Conservation (phyloP, 1,284 basidiomycete genomes). For the Malassezia furfur region DNA sequence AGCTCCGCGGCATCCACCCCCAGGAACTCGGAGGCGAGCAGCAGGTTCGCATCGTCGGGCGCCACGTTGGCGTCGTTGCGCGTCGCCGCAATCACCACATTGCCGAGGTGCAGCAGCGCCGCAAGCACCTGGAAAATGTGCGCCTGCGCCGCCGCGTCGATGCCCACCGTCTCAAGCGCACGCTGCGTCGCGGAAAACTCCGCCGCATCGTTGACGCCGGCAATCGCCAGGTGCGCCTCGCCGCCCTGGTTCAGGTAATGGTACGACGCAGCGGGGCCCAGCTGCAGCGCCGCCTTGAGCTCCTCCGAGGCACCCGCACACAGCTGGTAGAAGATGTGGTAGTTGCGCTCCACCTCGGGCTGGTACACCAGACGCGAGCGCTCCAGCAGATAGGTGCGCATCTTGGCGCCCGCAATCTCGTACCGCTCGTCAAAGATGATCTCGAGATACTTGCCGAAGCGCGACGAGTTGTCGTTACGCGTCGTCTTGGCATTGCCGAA, state of each 20-base stretch:
- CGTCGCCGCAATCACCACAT: conserved; percentile 74
- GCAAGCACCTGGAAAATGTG: conserved; percentile 90
- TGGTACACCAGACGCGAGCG: conserved; percentile 96
- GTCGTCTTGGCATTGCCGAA: conserved; percentile 99
- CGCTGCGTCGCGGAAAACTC: conserved; percentile 89
- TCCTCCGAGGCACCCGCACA: conserved; percentile 89
- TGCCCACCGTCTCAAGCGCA: conserved; percentile 89
- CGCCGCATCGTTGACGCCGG: conserved; percentile 85
- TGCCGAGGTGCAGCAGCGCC: conserved; percentile 87
- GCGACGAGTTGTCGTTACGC: conserved; percentile 95
- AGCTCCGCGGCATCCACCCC: conserved; percentile 87
- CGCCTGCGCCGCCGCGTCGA: conserved; percentile 95
- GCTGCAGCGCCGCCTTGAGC: conserved; percentile 84
- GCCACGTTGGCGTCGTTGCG: conserved; percentile 76
- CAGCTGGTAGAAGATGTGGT: conserved; percentile 99
- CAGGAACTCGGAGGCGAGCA: conserved; percentile 74
- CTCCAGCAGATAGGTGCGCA: conserved; percentile 93
- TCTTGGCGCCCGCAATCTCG: conserved; percentile 93
- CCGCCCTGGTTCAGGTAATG: conserved; percentile 90
- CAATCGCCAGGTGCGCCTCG: conserved; percentile 67
- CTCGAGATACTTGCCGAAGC: conserved; percentile 99
- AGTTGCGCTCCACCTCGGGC: conserved; percentile 83
- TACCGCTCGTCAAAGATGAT: conserved; percentile 90
- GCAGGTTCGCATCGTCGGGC: conserved; percentile 72
- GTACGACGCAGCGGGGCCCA: conserved; percentile 78